A percentile compares a stretch with the other conserved stretches of the same genome.
phyloP scores from a whole-genome alignment of 2,329 filamentous ascomycete genomes.

The Colletotrichum agaves region DNA sequence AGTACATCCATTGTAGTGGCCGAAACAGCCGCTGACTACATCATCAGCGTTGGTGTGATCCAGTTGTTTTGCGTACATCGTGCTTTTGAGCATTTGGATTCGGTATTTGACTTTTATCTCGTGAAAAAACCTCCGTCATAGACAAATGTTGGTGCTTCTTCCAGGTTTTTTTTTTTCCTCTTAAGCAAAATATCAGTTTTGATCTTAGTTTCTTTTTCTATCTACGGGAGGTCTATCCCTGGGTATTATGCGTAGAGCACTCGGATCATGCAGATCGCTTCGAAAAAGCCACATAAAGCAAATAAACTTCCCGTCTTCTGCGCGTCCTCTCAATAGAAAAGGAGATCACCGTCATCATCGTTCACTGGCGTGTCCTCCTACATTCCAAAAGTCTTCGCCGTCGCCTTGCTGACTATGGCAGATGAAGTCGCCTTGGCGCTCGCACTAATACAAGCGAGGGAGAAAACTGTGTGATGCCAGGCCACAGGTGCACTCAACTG shows the following conservation, averaged over 20 bases:
- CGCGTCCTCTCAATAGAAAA: neutral
- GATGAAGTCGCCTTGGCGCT: conserved; percentile 4
- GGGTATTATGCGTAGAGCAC: conserved; percentile 23
- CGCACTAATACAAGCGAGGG: neutral
- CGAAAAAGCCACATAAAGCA: neutral
- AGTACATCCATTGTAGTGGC: no score
- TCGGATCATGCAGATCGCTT: neutral
- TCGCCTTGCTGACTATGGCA: neutral
- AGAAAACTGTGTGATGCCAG: neutral
- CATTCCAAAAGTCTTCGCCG: neutral
- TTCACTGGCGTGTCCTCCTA: neutral
- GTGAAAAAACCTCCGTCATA: no score
- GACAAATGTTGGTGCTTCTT: neutral
- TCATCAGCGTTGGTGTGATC: no score
- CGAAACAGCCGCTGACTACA: no score
- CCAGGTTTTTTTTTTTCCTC: neutral
- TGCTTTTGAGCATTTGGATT: no score
- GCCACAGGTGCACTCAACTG: neutral
- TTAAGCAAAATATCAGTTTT: no score
- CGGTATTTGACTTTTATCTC: no score
- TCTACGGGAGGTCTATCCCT: neutral
- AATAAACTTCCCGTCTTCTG: neutral
- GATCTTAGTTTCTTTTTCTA: neutral
- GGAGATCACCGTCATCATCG: neutral
- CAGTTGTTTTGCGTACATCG: no score